Conservation (phyloP, 805 yeast genomes). For the Candida mattraensis region DNA sequence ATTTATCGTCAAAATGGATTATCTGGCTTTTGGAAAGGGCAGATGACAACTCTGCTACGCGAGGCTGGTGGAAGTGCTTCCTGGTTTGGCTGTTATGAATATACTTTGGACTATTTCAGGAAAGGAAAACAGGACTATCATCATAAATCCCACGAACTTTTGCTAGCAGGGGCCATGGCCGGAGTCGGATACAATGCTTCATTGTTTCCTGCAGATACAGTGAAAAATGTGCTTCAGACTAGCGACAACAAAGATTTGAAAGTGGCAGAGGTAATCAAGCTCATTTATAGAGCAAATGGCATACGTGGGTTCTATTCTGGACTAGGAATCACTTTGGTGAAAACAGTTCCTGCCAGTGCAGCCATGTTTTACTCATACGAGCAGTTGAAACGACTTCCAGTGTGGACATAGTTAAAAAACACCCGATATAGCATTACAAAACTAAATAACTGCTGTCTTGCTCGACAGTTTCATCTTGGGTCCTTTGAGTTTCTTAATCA, state of each 20-base stretch:
- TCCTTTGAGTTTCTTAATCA: constrained; percentile 40
- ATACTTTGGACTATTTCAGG: constrained; percentile 41
- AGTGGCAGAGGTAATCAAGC: constrained; percentile 38
- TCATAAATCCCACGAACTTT: constrained; percentile 48
- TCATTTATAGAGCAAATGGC: constrained; percentile 55
- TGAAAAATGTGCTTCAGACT: constrained; percentile 85
- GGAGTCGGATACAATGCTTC: constrained; percentile 81
- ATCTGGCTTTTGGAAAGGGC: constrained; percentile 84
- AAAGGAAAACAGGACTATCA: constrained; percentile 26
- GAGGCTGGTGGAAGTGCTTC: constrained; percentile 90
- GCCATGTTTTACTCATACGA: constrained; percentile 82
- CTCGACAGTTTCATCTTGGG: too few relatives aligned
- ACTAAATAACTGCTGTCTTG: too few relatives aligned
- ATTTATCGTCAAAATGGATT: constrained; percentile 54
- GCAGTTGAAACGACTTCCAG: constrained; percentile 44
- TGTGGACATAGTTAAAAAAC: constrained; percentile 6
- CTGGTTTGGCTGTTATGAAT: constrained; percentile 91
- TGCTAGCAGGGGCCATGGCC: constrained; percentile 82
- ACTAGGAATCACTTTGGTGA: constrained; percentile 71
- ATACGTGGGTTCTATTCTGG: constrained; percentile 78
- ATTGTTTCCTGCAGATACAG: constrained; percentile 86
- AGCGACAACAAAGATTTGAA: constrained; percentile 22
- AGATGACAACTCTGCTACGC: constrained; percentile 73
- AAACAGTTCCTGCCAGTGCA: constrained; percentile 91
- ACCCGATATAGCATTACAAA: constrained; percentile 15